phyloP scores from a whole-genome alignment of 768 basidiomycete genomes.

The Amanita muscaria region DNA sequence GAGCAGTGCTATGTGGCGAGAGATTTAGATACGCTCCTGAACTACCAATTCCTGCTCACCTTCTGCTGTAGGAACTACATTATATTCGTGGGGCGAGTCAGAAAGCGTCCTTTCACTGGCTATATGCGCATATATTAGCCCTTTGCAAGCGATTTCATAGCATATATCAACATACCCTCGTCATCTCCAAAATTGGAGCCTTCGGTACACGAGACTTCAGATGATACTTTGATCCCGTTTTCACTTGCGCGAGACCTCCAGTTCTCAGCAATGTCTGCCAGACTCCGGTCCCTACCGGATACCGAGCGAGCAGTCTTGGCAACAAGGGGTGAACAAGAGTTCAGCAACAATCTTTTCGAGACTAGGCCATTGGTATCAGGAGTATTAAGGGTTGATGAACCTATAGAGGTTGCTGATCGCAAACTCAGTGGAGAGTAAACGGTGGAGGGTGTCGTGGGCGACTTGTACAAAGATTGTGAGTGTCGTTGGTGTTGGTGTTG shows the following conservation, averaged over 20 bases:
- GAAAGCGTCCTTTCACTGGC: conserved; percentile 42
- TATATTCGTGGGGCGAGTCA: conserved; percentile 38
- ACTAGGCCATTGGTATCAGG: conserved; percentile 38
- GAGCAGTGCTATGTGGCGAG: conserved; percentile 35
- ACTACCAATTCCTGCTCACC: conserved; percentile 22
- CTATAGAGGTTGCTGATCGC: conserved; percentile 49
- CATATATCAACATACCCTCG: conserved; percentile 31
- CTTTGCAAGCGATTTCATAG: conserved; percentile 6
- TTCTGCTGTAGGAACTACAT: conserved; percentile 41
- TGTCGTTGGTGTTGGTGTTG: conserved; percentile 30
- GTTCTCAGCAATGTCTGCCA: conserved; percentile 55
- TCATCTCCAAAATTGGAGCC: conserved; percentile 38
- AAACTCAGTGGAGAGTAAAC: conserved; percentile 67
- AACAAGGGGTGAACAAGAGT: conserved; percentile 38
- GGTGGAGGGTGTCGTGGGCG: conserved; percentile 56
- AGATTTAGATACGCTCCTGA: conserved; percentile 14
- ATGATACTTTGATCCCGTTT: conserved; percentile 60
- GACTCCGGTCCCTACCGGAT: conserved; percentile 32
- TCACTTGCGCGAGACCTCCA: conserved; percentile 68
- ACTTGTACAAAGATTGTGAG: conserved; percentile 41
- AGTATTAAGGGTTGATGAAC: conserved; percentile 48
- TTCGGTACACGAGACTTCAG: conserved; percentile 36
- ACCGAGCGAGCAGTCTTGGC: conserved; percentile 13
- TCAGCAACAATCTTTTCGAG: conserved; percentile 30
- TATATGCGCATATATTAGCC: conserved; percentile 36